These are phyloP conservation scores for Vitis hybrid DNA, from an alignment of 177 flowering plant genomes.

Conservation along the genomic window DNA sequence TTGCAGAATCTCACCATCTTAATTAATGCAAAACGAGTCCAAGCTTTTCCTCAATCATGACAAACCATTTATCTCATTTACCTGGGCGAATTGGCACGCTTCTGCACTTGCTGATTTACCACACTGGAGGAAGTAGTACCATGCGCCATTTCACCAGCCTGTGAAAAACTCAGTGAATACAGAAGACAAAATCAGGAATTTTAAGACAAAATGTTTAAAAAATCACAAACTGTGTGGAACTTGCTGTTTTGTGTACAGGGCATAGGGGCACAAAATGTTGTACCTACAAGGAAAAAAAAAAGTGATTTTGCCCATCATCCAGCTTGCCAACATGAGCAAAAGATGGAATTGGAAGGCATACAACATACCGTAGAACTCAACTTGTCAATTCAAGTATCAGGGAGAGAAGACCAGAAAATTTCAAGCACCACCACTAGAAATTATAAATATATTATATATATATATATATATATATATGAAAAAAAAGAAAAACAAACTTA, in stretches of 20 bases:
- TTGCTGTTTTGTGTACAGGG: too few species aligned
- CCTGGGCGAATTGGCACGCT: conserved; percentile 46
- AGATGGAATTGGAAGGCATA: too few species aligned
- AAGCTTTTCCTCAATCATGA: not conserved
- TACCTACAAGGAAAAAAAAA: too few species aligned
- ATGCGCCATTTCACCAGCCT: conserved; percentile 43
- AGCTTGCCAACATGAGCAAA: too few species aligned
- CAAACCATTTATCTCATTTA: conserved; percentile 10
- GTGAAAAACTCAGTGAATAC: conserved; percentile 14
- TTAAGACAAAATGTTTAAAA: not conserved
- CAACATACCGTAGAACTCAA: too few species aligned
- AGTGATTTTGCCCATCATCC: too few species aligned
- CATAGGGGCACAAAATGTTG: too few species aligned
- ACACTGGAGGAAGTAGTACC: conserved; percentile 23
- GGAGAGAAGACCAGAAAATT: not conserved
- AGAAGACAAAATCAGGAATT: not conserved
- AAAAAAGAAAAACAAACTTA: too few species aligned
- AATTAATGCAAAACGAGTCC: too few species aligned
- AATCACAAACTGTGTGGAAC: too few species aligned
- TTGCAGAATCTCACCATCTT: too few species aligned
- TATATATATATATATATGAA: not conserved
- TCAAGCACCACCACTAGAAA: not conserved
- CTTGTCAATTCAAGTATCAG: too few species aligned
- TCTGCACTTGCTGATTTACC: conserved; percentile 35
- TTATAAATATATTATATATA: not conserved